Evolutionary conservation across 2,329 filamentous ascomycete species (phyloP).

Genomic region (Raffaelea ambrosiae): DNA sequence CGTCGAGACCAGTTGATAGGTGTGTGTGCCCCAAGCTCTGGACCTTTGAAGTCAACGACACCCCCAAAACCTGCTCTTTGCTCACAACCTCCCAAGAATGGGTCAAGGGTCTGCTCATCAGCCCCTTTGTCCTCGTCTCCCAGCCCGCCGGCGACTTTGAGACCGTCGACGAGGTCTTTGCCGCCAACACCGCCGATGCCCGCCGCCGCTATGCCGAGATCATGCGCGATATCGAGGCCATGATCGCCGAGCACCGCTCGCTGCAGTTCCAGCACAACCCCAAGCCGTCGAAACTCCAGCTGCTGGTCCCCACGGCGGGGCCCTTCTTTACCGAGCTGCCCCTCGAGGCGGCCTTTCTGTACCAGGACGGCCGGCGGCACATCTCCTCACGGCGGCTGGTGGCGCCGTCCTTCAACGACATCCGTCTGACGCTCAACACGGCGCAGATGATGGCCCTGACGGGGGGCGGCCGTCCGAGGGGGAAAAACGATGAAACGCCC

Average conservation of each 20-base stretch:
- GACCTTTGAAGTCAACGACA: not conserved
- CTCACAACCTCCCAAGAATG: slow-evolving; percentile 52
- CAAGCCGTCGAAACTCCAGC: slow-evolving; percentile 79
- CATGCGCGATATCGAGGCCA: slow-evolving; percentile 82
- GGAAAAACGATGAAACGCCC: no score
- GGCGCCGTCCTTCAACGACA: slow-evolving; percentile 93
- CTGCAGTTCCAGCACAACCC: slow-evolving; percentile 31
- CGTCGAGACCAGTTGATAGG: slow-evolving; percentile 77
- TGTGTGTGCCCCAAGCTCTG: slow-evolving; percentile 1
- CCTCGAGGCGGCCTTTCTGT: slow-evolving; percentile 82
- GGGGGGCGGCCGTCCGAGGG: no score
- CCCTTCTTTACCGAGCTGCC: slow-evolving; percentile 85
- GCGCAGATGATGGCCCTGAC: slow-evolving; percentile 91
- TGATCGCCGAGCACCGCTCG: slow-evolving; percentile 79
- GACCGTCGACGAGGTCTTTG: slow-evolving; percentile 53
- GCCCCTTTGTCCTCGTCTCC: slow-evolving; percentile 93
- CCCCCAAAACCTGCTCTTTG: not conserved
- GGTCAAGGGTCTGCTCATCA: slow-evolving; percentile 90
- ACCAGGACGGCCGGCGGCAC: slow-evolving; percentile 75
- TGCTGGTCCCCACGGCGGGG: slow-evolving; percentile 86
- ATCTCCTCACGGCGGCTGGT: slow-evolving; percentile 92
- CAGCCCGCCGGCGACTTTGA: slow-evolving; percentile 86
- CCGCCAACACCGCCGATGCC: slow-evolving; percentile 68
- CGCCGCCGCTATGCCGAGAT: slow-evolving; percentile 91
- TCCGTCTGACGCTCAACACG: slow-evolving; percentile 86